A percentile compares a stretch with the other conserved stretches of the same genome.
Conservation (phyloP, 2,329 filamentous ascomycete genomes). For the Verticillium albo-atrum region DNA sequence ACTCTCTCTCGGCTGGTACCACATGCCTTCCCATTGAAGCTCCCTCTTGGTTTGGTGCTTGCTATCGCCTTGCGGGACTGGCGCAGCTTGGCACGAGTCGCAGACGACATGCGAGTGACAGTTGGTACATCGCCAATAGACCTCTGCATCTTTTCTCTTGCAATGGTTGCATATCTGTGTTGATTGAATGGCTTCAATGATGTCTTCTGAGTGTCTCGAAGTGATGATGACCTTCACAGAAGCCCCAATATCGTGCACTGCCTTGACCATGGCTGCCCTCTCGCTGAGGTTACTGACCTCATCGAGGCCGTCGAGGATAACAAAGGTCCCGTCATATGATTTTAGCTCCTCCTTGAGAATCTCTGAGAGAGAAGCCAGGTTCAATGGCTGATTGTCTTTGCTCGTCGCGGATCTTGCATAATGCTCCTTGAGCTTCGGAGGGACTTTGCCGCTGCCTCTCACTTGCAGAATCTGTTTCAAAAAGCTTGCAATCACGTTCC, state of each 20-base stretch:
- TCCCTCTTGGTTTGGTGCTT: background rate
- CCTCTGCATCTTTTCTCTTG: background rate
- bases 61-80: background rate
- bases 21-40: background rate
- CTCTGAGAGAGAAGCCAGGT: background rate
- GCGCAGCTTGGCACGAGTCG: background rate
- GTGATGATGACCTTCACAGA: slow-evolving; percentile 1
- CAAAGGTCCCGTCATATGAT: background rate
- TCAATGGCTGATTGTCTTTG: background rate
- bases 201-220: background rate
- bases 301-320: slow-evolving; percentile 1
- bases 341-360: background rate
- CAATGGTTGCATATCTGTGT: background rate
- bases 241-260: background rate
- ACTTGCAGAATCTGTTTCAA: slow-evolving; percentile 2
- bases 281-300: background rate
- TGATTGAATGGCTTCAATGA: background rate
- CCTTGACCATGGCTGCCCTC: background rate
- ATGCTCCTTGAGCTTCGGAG: background rate
- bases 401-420: background rate
- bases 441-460: background rate
- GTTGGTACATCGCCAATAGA: background rate
- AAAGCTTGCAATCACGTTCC: background rate
- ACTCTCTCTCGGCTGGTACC: background rate
- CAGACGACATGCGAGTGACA: background rate